These are phyloP conservation scores for Candida vartiovaarae DNA, from an alignment of 805 yeast genomes.

Conservation along the genomic window DNA sequence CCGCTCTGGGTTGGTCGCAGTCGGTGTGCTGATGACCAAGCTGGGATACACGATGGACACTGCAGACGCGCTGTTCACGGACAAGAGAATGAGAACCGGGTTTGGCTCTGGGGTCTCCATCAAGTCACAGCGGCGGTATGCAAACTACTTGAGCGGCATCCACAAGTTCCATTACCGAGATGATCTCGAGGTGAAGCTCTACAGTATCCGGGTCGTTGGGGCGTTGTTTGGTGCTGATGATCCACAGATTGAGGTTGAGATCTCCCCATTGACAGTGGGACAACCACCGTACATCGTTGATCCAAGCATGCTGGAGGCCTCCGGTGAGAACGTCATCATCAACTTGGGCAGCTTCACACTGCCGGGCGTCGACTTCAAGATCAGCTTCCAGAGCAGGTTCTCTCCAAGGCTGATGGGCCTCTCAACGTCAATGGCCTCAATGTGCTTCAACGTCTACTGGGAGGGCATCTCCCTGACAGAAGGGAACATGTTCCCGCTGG, in stretches of 20 bases:
- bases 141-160: constrained; percentile 39
- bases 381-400: background rate
- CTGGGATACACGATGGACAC: constrained; percentile 31
- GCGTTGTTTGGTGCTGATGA: background rate
- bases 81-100: constrained; percentile 45
- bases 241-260: background rate
- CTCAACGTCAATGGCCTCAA: constrained; percentile 21
- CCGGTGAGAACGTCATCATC: background rate
- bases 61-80: constrained; percentile 48
- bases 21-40: constrained; percentile 60
- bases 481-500: background rate
- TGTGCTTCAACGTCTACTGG: constrained; percentile 39
- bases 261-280: background rate
- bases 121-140: constrained; percentile 57
- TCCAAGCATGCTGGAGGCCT: background rate
- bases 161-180: background rate
- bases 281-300: background rate
- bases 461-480: constrained; percentile 24
- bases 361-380: constrained; percentile 1
- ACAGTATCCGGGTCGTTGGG: background rate
- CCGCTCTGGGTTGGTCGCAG: constrained; percentile 70
- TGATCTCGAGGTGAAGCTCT: background rate
- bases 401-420: background rate
- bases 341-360: too few species aligned
- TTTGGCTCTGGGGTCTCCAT: constrained; percentile 69